Base-by-base conservation (phyloP, 805 yeast species). In the Lachancea sp. region DNA sequence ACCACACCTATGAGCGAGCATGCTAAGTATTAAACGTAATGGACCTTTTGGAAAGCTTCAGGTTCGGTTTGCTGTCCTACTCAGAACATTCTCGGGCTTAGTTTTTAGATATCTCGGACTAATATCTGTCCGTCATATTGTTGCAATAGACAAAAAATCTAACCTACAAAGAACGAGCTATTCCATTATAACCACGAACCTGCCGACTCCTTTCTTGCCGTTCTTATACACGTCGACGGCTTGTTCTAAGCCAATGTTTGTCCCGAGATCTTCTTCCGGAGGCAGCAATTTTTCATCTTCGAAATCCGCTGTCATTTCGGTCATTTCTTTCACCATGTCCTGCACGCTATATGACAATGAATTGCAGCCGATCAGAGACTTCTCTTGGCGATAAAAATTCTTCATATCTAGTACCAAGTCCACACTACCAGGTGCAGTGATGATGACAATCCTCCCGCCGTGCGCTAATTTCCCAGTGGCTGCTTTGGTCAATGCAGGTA, bases 321-420 rank as follows among this genome's bases (percentile, higher is more conserved):
- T 26, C 38, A 39, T 24, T 3, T 33, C 33, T 20, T 18, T 12
- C 9, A 38, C 38, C 38, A 39, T 18, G 15, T 19, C 29, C 11
- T 25, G 38, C 7, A 15, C 38, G 17, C 25, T 34, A 28, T 39
- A 34, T 8, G 38, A 39, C 29, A 39, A 15, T 7, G 42, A 26
- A 34, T 39, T 39, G 33, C 42, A 39, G 18, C 42, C 42, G n/a
- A 39, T 26, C 8, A 39, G 6, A 8, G 30, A 20, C 17, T 39
- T 39, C 21, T 39, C 42, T n/a, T 33, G 29, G 7, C 42, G 31
- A 19, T 39, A 39, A 8, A 39, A 34, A 29, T 39, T 34, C 29
- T 30, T 39, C 38, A 39, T 33, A 17, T 39, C 25, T 8, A 39
- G 13, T 11, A 13, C 17, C 17, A 39, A 26, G 15, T 33, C 18